Evolutionary conservation across 1,284 basidiomycete species (phyloP).

Genomic region (Neonothopanus nambi): DNA sequence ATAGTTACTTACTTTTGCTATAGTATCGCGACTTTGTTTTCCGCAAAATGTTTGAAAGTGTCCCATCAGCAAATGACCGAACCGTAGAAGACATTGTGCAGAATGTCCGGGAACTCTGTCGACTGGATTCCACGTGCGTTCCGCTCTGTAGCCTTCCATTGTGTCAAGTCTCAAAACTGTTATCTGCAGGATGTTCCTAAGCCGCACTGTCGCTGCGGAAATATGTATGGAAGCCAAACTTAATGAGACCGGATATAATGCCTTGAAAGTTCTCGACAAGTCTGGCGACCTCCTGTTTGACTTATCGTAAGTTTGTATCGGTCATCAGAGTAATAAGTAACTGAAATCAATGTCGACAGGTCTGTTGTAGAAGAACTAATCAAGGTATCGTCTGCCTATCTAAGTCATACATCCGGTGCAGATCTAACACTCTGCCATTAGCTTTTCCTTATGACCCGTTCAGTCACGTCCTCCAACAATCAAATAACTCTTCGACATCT

Average conservation of each 20-base stretch:
- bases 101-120: conserved; percentile 67
- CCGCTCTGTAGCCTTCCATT: conserved; percentile 12
- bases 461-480: conserved; percentile 51
- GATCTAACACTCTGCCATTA: conserved; percentile 25
- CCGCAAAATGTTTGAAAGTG: conserved; percentile 77
- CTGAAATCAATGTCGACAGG: conserved; percentile 29
- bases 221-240: conserved; percentile 74
- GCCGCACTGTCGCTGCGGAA: conserved; percentile 75
- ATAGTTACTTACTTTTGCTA: conserved; percentile 10
- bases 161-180: conserved; percentile 6
- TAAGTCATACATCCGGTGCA: neutral
- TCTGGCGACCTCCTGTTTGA: conserved; percentile 62
- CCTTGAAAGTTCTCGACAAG: conserved; percentile 64
- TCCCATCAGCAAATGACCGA: conserved; percentile 46
- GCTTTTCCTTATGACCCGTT: conserved; percentile 69
- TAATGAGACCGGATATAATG: conserved; percentile 66
- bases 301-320: conserved; percentile 43
- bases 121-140: conserved; percentile 62
- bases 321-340: too few relatives aligned
- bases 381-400: conserved; percentile 42
- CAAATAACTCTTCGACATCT: conserved; percentile 57
- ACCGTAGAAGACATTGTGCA: conserved; percentile 61
- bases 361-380: conserved; percentile 58
- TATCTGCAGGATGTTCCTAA: conserved; percentile 67
- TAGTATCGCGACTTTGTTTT: conserved; percentile 81